phyloP scores from a whole-genome alignment of 2,329 filamentous ascomycete genomes.

The Botrytis fabae region DNA sequence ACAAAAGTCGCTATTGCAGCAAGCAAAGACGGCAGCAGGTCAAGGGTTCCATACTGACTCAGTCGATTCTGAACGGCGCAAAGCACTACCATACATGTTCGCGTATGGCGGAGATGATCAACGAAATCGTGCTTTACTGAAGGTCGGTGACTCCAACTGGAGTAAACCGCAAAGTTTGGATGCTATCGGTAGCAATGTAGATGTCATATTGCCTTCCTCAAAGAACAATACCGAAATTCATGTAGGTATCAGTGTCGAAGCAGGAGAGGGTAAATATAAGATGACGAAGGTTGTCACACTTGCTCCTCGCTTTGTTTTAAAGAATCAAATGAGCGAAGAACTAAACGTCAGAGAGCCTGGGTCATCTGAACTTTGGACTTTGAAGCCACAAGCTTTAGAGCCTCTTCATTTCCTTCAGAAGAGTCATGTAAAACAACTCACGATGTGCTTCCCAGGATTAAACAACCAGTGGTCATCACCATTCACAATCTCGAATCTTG shows the following conservation, averaged over 20 bases:
- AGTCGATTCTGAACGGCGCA: constrained; percentile 57
- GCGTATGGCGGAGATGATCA: constrained; percentile 87
- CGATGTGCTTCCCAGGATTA: constrained; percentile 87
- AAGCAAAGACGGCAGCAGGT: constrained; percentile 79
- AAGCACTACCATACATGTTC: constrained; percentile 91
- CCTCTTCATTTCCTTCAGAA: constrained; percentile 90
- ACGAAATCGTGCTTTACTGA: constrained; percentile 85
- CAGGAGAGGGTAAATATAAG: constrained; percentile 97
- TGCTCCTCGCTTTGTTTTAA: constrained; percentile 86
- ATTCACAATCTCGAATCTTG: constrained; percentile 95
- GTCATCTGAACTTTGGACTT: constrained; percentile 78
- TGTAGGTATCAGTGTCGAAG: constrained; percentile 81
- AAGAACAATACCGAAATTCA: constrained; percentile 78
- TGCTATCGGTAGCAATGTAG: constrained; percentile 89
- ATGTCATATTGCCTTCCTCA: constrained; percentile 77
- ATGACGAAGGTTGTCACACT: constrained; percentile 94
- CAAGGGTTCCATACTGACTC: constrained; percentile 61
- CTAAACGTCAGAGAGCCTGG: constrained; percentile 89
- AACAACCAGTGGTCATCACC: constrained; percentile 98
- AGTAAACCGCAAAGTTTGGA: constrained; percentile 98
- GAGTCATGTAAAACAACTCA: constrained; percentile 81
- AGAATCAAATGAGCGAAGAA: constrained; percentile 88
- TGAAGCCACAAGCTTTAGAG: constrained; percentile 76
- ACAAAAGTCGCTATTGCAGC: constrained; percentile 84
- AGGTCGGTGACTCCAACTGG: constrained; percentile 88